These are phyloP conservation scores for Metarhizium rileyi DNA, from an alignment of 2,329 filamentous ascomycete genomes.

Conservation along the genomic window DNA sequence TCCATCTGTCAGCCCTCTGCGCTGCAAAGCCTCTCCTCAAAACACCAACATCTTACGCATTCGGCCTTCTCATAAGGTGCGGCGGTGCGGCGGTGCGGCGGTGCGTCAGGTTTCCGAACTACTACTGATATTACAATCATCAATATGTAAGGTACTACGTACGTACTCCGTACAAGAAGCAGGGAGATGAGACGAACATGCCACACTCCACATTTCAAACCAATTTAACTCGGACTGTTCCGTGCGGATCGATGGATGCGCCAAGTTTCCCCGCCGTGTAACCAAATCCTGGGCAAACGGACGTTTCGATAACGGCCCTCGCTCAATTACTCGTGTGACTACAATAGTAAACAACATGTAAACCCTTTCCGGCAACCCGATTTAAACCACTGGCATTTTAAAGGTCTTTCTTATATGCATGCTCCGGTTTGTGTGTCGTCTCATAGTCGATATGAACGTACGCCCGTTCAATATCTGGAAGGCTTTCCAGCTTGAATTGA, in stretches of 20 bases:
- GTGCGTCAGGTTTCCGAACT: too few relatives aligned
- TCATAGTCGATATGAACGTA: conserved; percentile 98
- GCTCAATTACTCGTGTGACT: background rate
- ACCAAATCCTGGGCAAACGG: background rate
- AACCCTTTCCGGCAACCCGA: background rate
- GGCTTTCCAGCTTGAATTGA: conserved; percentile 84
- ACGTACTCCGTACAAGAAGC: too few relatives aligned
- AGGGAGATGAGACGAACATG: too few relatives aligned
- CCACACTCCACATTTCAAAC: too few relatives aligned
- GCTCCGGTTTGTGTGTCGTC: conserved; percentile 89
- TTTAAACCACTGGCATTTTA: too few relatives aligned
- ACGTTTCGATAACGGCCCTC: background rate
- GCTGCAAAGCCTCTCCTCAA: too few relatives aligned
- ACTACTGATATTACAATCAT: too few relatives aligned
- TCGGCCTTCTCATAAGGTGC: too few relatives aligned
- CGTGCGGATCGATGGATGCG: background rate
- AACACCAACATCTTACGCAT: too few relatives aligned
- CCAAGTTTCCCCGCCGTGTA: background rate
- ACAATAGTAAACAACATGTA: background rate
- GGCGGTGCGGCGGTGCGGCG: too few relatives aligned
- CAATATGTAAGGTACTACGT: too few relatives aligned
- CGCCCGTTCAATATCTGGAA: conserved; percentile 85
- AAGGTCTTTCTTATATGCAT: conserved; percentile 52
- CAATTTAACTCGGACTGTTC: background rate
- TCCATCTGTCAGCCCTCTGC: too few relatives aligned